Conservation (phyloP, 176 grass and related monocot species). For the Urochloa ruziziensis region DNA sequence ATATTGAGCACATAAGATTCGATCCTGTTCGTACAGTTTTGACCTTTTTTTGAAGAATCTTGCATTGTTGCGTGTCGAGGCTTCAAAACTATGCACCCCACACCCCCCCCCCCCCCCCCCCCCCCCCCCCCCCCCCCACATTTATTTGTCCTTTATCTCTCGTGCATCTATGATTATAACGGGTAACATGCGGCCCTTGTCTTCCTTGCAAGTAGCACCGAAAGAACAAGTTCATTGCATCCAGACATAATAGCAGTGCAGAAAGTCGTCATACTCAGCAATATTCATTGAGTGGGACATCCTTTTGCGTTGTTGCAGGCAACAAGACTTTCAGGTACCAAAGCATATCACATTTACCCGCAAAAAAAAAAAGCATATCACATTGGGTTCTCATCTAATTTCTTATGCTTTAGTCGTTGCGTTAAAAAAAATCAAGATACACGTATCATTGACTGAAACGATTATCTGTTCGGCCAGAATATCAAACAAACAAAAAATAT, state of each 20-base stretch:
- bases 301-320: not conserved
- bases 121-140: too few species aligned
- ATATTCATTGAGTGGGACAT: not conserved
- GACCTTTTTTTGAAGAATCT: not conserved
- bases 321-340: not conserved
- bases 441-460: not conserved
- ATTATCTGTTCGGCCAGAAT: not conserved
- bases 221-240: slow-evolving; percentile 14
- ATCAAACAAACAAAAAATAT: not conserved
- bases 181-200: not conserved
- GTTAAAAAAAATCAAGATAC: not conserved
- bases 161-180: too few species aligned
- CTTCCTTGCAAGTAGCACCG: slow-evolving; percentile 12
- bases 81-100: too few species aligned
- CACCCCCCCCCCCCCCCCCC: too few species aligned
- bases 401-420: not conserved
- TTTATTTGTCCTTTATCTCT: not conserved
- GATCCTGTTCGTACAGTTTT: not conserved
- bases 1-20: slow-evolving; percentile 11
- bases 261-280: not conserved
- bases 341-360: too few species aligned
- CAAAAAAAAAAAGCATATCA: not conserved
- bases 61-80: slow-evolving; percentile 6
- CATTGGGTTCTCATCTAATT: not conserved
- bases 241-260: not conserved